Evolutionary conservation across 495 filamentous ascomycete genomes (phyloP), one percentile per base, ranked within the genome.

Genomic region (Podospora fimiseda): DNA sequence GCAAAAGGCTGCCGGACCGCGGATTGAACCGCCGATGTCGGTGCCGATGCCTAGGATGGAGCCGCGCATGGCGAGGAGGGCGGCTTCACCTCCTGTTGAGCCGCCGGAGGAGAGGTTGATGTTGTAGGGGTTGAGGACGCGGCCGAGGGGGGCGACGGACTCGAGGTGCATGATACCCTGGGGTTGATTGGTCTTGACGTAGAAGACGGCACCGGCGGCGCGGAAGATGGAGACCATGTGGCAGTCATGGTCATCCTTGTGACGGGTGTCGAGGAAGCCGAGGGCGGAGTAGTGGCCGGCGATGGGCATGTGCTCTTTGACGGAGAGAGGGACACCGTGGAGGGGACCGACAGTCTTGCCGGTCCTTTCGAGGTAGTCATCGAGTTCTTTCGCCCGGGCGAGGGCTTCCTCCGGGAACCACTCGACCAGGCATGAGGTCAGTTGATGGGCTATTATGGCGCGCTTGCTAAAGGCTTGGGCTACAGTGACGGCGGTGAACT

Each of bases 11-110:
- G 79, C 75, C 0, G 83, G 83, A 13, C 83, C 70, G 9, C 82
- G 69, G 20, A 86, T 76, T 18, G 76, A 82, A 7, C 87, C 87
- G 0, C 85, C 88, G 46, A 90, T 82, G 65, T 93, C 87, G 5
- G 85, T 88, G 0, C 81, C 80, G 9, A 84, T 53, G n/a, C 73
- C 73, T 18, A 75, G 47, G 2, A 69, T 44, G 50, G 66, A 69
- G 6, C 77, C 77, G 18, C 70, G 54, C 33, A 78, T 57, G 1
- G 68, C 71, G 2, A 74, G 41, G 22, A 81, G 57, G 1, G 78
- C 79, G 4, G 74, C 79, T 59, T 86, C 82, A 9, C 89, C 80
- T 0, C 82, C 83, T 1, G 77, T 76, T 23, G 76, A 80, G 3
- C 85, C 85, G 2, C 85, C 86, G n/a, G 80, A 75, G 39, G 85